Base-by-base conservation (phyloP, 805 yeast species). In the Candida jianshihensis region DNA sequence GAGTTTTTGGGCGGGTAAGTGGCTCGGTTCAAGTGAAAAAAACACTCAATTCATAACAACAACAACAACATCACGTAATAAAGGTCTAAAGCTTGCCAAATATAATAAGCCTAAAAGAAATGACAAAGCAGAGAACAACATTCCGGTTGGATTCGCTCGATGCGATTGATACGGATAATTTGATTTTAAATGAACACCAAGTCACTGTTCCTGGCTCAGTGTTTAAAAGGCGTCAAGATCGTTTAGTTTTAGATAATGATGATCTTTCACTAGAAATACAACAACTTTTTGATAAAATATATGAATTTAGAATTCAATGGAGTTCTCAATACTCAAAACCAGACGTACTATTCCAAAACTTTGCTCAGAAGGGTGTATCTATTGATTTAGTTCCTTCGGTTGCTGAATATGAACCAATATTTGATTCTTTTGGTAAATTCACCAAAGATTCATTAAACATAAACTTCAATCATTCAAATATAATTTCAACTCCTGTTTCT, bases 161-260 rank as follows among this genome's bases (percentile, higher is more conserved):
- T 17, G 20, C 47, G 5, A 47, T 51, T 16, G 54, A 46, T 31
- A 49, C 55, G 4, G 53, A 51, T 29, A 51, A 51, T 22, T 39
- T 43, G 3, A 26, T 44, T 4, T 38, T 51, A 18, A 35, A 41
- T 11, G 47, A 41, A 29, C 39, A 42, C 1, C 19, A 34, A 3
- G 40, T 51, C 19, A 35, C 34, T 8, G 27, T 49, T 9, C 55
- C 55, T 1, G 49, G 46, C 2, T 40, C 53, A 1, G 32, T 51
- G 18, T 44, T 42, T 33, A 34, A 18, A 5, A 30, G 33, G 3
- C 45, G 49, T 31, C 53, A 51, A 26, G 49, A 47, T 20, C 39
- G 47, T 19, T 39, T 51, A 10, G 43, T 44, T 1, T 21, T 51
- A 11, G 4, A 33, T 4, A n/a, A 19, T 10, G 43, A 42, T 17